Evolutionary conservation across 345 rosid species (phyloP).

Genomic region (Hypericum androsaemum): DNA sequence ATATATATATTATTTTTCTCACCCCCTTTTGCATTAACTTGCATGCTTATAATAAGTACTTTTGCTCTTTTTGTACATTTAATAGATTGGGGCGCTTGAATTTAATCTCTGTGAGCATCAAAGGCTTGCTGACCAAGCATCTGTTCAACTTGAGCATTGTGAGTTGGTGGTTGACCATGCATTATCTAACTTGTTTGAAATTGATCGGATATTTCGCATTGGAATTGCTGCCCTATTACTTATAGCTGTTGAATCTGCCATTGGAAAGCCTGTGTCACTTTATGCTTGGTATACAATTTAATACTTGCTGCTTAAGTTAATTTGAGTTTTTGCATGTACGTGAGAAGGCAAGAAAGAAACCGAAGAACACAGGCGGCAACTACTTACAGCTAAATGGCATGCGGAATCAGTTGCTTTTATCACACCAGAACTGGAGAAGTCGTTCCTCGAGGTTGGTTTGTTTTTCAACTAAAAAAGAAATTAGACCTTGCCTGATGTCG

Average conservation of each 20-base stretch:
- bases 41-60: background rate
- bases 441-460: slow-evolving; percentile 61
- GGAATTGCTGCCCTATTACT: too few species aligned
- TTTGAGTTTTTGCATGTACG: slow-evolving; percentile 6
- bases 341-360: slow-evolving; percentile 57
- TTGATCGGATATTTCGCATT: background rate
- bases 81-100: slow-evolving; percentile 63
- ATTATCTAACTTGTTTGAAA: background rate
- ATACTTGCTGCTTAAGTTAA: background rate
- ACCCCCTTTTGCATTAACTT: too few species aligned
- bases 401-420: slow-evolving; percentile 72
- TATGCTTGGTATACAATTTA: background rate
- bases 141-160: slow-evolving; percentile 44
- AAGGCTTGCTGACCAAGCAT: slow-evolving; percentile 53
- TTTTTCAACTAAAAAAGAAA: too few species aligned
- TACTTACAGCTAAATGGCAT: slow-evolving; percentile 58
- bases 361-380: slow-evolving; percentile 36
- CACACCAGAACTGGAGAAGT: slow-evolving; percentile 70
- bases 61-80: slow-evolving; percentile 14
- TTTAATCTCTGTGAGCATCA: slow-evolving; percentile 54
- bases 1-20: too few species aligned
- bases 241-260: too few species aligned
- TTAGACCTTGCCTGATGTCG: background rate
- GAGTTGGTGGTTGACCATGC: slow-evolving; percentile 22
- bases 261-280: background rate